Base-by-base conservation (phyloP, 495 filamentous ascomycete species). In the Emericellopsis terricola region DNA sequence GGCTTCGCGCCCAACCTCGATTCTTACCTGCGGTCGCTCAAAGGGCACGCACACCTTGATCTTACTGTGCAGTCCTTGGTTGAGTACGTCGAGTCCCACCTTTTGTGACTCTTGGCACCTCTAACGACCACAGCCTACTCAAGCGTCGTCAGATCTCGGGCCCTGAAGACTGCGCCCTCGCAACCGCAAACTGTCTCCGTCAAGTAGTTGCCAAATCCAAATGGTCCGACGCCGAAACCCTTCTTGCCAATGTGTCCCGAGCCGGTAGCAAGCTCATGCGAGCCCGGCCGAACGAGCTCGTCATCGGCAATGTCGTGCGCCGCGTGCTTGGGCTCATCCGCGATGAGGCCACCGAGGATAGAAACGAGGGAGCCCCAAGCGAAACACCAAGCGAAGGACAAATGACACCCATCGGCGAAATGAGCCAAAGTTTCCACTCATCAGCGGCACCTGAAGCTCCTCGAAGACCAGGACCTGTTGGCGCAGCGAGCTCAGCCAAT, bases 221-320 rank as follows among this genome's bases (percentile, higher is more conserved):
- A 42, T 81, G 74, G 51, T 64, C 59, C 31, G 79, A 87, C 50
- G 73, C 83, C 30, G 64, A 68, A 18, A 76, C 74, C 49, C 71
- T 97, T 33, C 69, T 94, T 19, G 65, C 76, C 35, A 72, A 76
- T 29, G 70, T 96, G 37, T 76, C 80, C 38, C 62, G 65, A 29
- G 69, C 84, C 27, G 89, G 87, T 19, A 65, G 68, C 37, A 67
- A 70, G 32, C 64, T 97, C 24, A 71, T 73, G 23, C 65, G 73
- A 24, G 84, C 89, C 8, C 83, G 89, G 40, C 87, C 89, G 10
- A 63, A 76, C 13, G 89, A 94, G 56, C 72, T 91, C 46, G 82
- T 80, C 3, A 84, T 94, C 16, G 87, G 87, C 30, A 97, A 96
- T 44, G 79, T 96, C 44, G 81, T 93, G 19, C 68, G 87, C 35